These are phyloP conservation scores for Cladophialophora chaetospira DNA, from an alignment of 2,329 filamentous ascomycete species.

Conservation along the genomic window DNA sequence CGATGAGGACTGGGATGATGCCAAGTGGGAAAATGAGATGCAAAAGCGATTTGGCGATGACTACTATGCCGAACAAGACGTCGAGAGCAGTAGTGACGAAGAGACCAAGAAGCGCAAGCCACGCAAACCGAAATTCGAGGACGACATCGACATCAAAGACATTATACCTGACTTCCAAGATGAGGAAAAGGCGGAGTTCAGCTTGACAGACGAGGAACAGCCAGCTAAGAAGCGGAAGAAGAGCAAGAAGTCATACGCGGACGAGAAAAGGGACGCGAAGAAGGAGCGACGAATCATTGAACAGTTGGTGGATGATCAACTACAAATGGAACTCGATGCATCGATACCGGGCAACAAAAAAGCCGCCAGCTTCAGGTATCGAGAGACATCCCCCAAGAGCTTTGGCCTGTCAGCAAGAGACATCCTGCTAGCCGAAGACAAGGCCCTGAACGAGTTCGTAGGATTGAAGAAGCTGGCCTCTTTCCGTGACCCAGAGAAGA, in stretches of 20 bases:
- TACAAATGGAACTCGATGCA: conserved; percentile 74
- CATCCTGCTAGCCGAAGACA: conserved; percentile 87
- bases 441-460: conserved; percentile 82
- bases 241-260: conserved; percentile 54
- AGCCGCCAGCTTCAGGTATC: conserved; percentile 75
- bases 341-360: conserved; percentile 53
- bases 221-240: conserved; percentile 53
- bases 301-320: conserved; percentile 76
- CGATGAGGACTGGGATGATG: conserved; percentile 84
- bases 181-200: conserved; percentile 52
- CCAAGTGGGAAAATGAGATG: conserved; percentile 91
- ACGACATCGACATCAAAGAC: conserved; percentile 97
- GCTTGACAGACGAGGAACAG: conserved; percentile 55
- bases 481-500: conserved; percentile 87
- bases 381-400: conserved; percentile 84
- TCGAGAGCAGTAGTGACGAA: conserved; percentile 70
- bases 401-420: conserved; percentile 89
- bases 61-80: conserved; percentile 77
- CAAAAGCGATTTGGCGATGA: conserved; percentile 80
- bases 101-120: conserved; percentile 31
- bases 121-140: conserved; percentile 91
- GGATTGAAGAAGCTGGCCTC: conserved; percentile 93
- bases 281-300: conserved; percentile 83
- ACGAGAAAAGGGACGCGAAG: conserved; percentile 71
- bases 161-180: conserved; percentile 73